Conservation (phyloP, 2,329 filamentous ascomycete genomes). For the Sporothrix humicola region DNA sequence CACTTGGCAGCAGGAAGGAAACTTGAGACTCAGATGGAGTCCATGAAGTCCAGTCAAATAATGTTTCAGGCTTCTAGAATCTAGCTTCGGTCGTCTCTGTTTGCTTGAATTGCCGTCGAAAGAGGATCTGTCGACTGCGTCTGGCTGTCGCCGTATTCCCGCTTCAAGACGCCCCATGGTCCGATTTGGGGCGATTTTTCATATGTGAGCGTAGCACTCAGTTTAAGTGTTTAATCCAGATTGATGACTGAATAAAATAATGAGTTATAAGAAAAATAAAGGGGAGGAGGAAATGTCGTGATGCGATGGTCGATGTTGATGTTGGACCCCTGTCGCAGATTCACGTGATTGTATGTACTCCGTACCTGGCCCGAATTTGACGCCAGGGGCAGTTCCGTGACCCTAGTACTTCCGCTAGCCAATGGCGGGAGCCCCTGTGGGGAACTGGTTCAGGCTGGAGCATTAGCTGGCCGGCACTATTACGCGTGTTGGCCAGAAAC, state of each 20-base stretch:
- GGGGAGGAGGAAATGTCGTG: not conserved
- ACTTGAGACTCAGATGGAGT: no score
- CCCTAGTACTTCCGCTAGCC: slow-evolving; percentile 16
- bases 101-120: no score
- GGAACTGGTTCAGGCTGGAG: slow-evolving; percentile 8
- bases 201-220: no score
- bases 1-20: not conserved
- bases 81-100: no score
- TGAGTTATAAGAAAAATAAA: not conserved
- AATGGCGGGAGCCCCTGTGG: slow-evolving; percentile 31
- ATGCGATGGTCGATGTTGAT: not conserved
- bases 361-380: not conserved
- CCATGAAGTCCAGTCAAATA: no score
- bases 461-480: slow-evolving; percentile 4
- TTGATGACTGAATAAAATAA: not conserved
- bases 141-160: no score
- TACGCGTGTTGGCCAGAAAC: slow-evolving; percentile 28
- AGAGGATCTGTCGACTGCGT: no score
- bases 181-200: no score
- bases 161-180: no score
- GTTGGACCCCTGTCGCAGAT: slow-evolving; percentile 17
- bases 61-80: no score
- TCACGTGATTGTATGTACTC: slow-evolving; percentile 15
- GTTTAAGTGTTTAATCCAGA: no score
- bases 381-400: slow-evolving; percentile 4